Evolutionary conservation across 2,329 filamentous ascomycete species (phyloP), one percentile per base, ranked within the genome.

Genomic region (Madurella fahalii): DNA sequence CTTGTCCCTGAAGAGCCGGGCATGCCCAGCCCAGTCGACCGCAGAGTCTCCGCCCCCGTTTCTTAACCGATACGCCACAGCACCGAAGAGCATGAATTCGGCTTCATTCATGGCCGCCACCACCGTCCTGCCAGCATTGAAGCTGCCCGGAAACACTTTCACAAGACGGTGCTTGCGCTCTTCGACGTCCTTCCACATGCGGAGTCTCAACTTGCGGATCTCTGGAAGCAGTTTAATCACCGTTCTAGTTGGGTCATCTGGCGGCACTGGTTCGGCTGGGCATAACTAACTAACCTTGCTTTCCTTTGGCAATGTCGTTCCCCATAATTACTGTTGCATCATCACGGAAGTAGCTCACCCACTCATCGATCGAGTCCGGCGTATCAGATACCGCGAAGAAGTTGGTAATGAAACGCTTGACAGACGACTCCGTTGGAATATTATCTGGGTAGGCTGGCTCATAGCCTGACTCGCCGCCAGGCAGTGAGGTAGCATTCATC

Each of bases 351-450:
- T 65, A 71, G 32, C 65, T 63, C 15, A 74, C 63, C 77, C 77
- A 79, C 41, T 72, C 67, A 52, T 74, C 71, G 46, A 75, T 71
- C 56, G 65, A 63, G n/a, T 68, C 68, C 3, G 64, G 62, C 20
- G 69, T 70, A 59, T 79, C 77, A 20, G 76, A 78, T 12, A 68
- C 61, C 3, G 63, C 67, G 63, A 74, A 79, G 61, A 79, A 79
- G 32, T 65, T 64, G 52, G 69, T 68, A 55, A 78, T 69, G 47
- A 78, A 77, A 4, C 58, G 32, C 53, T 65, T 65, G 34, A 70
- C 47, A 31, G 52, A 52, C 16, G 45, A 40, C 40, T 63, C 59
- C 4, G 54, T 34, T n/a, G 58, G 15, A 46, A 57, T 40, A 46
- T 62, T 56, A 32, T 50, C 60, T 5, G 71, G 70, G 58, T 66